These are phyloP conservation scores for Podospora anserina DNA, from an alignment of 495 filamentous ascomycete genomes.

Conservation along the genomic window DNA sequence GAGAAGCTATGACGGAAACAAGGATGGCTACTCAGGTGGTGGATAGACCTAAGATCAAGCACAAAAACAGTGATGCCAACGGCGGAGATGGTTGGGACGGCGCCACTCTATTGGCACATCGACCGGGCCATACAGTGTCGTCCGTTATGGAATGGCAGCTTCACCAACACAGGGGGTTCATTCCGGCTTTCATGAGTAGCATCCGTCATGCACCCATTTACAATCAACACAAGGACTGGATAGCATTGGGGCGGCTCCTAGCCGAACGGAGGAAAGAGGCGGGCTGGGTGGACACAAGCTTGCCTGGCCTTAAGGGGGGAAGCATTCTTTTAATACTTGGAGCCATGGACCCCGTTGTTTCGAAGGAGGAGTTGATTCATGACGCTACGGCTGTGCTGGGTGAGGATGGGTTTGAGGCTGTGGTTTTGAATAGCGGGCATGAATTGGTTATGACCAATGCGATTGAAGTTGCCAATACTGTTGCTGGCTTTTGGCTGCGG, in stretches of 20 bases:
- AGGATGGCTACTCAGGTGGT: slow-evolving; percentile 31
- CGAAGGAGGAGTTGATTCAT: slow-evolving; percentile 50
- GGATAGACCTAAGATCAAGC: slow-evolving; percentile 14
- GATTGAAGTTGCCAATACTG: slow-evolving; percentile 38
- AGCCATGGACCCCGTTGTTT: slow-evolving; percentile 52
- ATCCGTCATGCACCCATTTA: slow-evolving; percentile 55
- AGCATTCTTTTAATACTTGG: slow-evolving; percentile 53
- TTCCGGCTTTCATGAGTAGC: slow-evolving; percentile 53
- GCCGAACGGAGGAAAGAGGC: slow-evolving; percentile 36
- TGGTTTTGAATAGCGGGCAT: slow-evolving; percentile 47
- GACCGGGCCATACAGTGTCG: slow-evolving; percentile 40
- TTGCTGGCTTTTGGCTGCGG: slow-evolving; percentile 40
- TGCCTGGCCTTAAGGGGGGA: slow-evolving; percentile 43
- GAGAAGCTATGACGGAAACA: slow-evolving; percentile 25
- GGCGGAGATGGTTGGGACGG: slow-evolving; percentile 39
- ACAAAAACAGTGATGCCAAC: slow-evolving; percentile 34
- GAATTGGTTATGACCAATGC: slow-evolving; percentile 48
- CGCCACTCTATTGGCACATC: slow-evolving; percentile 40
- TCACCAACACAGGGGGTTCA: slow-evolving; percentile 52
- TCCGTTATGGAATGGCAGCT: slow-evolving; percentile 55
- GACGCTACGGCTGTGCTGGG: slow-evolving; percentile 46
- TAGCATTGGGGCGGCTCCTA: slow-evolving; percentile 50
- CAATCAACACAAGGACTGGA: slow-evolving; percentile 58
- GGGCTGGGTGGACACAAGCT: slow-evolving; percentile 10
- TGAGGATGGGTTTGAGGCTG: slow-evolving; percentile 44